These are phyloP conservation scores for Polyporus arcularius DNA, from an alignment of 768 basidiomycete species.

Conservation along the genomic window DNA sequence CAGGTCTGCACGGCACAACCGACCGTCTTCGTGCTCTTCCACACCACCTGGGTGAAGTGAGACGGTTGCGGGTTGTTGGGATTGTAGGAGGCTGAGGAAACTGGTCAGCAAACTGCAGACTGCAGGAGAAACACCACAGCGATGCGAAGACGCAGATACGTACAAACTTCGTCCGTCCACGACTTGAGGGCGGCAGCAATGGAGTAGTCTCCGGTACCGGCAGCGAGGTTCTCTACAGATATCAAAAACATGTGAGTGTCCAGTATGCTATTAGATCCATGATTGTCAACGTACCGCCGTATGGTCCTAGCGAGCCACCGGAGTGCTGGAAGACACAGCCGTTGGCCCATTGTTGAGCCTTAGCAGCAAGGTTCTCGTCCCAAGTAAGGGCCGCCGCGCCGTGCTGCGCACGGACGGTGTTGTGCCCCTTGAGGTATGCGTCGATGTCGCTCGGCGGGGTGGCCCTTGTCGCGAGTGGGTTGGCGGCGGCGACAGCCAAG, in stretches of 20 bases:
- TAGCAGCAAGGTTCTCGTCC: constrained; percentile 56
- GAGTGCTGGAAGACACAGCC: constrained; percentile 71
- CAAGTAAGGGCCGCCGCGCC: constrained; percentile 67
- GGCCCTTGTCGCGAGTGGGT: not conserved
- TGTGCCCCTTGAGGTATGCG: constrained; percentile 61
- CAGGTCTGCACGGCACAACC: constrained; percentile 64
- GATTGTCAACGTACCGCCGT: constrained; percentile 49
- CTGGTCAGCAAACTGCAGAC: not conserved
- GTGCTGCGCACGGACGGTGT: constrained; percentile 59
- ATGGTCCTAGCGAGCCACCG: constrained; percentile 60
- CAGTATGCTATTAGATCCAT: too few relatives aligned
- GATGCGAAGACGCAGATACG: constrained; percentile 30
- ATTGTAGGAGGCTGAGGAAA: constrained; percentile 54
- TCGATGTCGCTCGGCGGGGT: constrained; percentile 48
- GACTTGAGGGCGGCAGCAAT: constrained; percentile 52
- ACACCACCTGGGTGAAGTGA: constrained; percentile 67
- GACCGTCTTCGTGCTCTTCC: constrained; percentile 65
- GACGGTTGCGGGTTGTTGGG: constrained; percentile 57
- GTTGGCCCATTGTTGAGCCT: constrained; percentile 71
- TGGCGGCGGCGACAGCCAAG: too few relatives aligned
- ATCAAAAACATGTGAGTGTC: not conserved
- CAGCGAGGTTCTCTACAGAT: constrained; percentile 67
- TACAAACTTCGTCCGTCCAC: constrained; percentile 72
- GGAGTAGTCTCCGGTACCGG: constrained; percentile 61
- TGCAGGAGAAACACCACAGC: not conserved